phyloP scores from a whole-genome alignment of 1,284 basidiomycete genomes.

The Anthracocystis walkeri region DNA sequence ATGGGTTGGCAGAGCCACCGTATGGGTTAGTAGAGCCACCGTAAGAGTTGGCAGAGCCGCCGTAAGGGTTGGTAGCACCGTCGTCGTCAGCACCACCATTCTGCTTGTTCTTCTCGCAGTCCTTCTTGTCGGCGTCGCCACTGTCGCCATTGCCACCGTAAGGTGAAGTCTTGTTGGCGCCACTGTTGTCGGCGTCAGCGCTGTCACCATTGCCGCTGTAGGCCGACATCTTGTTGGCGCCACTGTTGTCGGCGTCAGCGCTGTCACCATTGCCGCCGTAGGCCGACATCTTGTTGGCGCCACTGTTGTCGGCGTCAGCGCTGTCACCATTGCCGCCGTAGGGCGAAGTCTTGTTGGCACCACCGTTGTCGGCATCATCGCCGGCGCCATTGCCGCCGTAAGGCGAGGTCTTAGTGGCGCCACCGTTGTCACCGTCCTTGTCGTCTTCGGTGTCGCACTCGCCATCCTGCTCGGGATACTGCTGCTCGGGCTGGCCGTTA shows the following conservation, averaged over 20 bases:
- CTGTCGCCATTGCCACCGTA: background rate
- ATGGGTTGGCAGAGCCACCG: background rate
- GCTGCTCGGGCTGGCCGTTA: conserved; percentile 1
- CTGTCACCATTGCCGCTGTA: no score
- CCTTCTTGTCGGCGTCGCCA: conserved; percentile 6
- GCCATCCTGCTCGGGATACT: background rate
- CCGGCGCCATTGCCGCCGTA: background rate
- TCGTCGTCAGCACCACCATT: background rate
- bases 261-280: no score
- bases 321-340: conserved; percentile 1
- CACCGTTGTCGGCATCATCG: background rate
- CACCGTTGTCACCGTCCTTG: background rate
- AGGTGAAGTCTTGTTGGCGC: background rate
- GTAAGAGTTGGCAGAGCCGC: background rate
- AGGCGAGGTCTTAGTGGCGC: no score
- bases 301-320: conserved; percentile 1
- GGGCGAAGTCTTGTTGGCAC: background rate
- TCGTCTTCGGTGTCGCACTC: background rate
- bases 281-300: no score
- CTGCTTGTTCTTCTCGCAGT: conserved; percentile 22
- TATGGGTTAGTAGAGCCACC: background rate
- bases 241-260: no score
- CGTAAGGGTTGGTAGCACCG: background rate
- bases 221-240: no score
- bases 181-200: background rate